A percentile compares a stretch with the other conserved stretches of the same genome.
These are phyloP conservation scores for Volvox reticuliferus DNA, from an alignment of 139 green algal genomes.

Conservation along the genomic window DNA sequence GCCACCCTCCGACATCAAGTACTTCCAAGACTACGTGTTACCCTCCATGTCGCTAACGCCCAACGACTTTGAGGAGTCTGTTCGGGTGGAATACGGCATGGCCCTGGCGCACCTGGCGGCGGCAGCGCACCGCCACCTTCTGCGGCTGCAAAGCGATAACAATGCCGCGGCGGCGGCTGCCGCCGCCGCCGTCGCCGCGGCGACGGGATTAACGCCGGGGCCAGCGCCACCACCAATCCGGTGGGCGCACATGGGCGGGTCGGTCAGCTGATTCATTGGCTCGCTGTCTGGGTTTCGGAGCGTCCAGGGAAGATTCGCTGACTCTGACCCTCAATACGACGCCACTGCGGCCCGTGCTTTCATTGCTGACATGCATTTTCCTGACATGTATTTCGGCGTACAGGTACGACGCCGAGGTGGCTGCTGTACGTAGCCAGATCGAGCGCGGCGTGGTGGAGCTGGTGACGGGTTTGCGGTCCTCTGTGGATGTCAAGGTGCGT, in stretches of 20 bases:
- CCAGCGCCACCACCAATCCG: slow-evolving; percentile 17
- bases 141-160: slow-evolving; percentile 66
- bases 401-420: slow-evolving; percentile 76
- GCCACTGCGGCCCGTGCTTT: too few species aligned
- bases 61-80: slow-evolving; percentile 85
- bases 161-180: slow-evolving; percentile 48
- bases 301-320: too few species aligned
- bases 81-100: slow-evolving; percentile 83
- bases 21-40: slow-evolving; percentile 96
- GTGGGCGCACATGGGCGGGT: background rate
- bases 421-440: slow-evolving; percentile 68
- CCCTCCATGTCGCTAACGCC: slow-evolving; percentile 90
- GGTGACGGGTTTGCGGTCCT: slow-evolving; percentile 75
- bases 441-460: slow-evolving; percentile 84
- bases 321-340: too few species aligned
- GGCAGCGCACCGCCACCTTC: slow-evolving; percentile 70
- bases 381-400: too few species aligned
- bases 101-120: slow-evolving; percentile 44
- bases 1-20: slow-evolving; percentile 73
- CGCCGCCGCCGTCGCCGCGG: slow-evolving; percentile 12
- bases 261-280: background rate
- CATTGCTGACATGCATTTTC: too few species aligned
- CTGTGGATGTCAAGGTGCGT: slow-evolving; percentile 62
- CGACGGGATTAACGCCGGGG: background rate
- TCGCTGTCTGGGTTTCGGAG: too few species aligned